Evolutionary conservation across 306 rosid genomes (phyloP).

Genomic region (Betula pendula): DNA sequence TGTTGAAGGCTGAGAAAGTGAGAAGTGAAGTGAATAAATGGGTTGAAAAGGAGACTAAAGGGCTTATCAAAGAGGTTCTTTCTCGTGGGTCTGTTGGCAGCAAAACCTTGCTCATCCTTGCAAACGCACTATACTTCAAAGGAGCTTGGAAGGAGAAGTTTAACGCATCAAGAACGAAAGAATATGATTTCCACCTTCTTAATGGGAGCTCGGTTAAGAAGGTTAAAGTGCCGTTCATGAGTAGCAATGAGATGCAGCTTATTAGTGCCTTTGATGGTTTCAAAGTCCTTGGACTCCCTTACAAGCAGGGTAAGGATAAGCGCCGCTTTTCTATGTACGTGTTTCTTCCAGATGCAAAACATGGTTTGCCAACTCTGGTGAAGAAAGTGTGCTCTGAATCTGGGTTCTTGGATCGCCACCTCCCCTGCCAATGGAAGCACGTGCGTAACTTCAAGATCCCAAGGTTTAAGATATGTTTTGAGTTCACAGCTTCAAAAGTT

Average conservation of each 20-base stretch:
- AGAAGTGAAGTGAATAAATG: slow-evolving; percentile 60
- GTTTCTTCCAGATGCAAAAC: slow-evolving; percentile 67
- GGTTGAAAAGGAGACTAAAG: slow-evolving; percentile 70
- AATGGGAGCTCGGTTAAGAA: slow-evolving; percentile 56
- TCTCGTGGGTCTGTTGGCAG: slow-evolving; percentile 47
- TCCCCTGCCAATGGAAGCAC: slow-evolving; percentile 38
- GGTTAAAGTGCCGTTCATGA: slow-evolving; percentile 77
- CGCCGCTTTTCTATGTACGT: slow-evolving; percentile 65
- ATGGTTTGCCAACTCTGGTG: slow-evolving; percentile 61
- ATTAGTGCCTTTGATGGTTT: slow-evolving; percentile 50
- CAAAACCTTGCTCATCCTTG: slow-evolving; percentile 49
- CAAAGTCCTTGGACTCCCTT: slow-evolving; percentile 72
- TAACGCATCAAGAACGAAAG: slow-evolving; percentile 52
- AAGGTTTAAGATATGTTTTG: slow-evolving; percentile 65
- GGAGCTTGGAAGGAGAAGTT: slow-evolving; percentile 70
- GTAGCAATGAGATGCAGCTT: slow-evolving; percentile 47
- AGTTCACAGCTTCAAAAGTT: slow-evolving; percentile 45
- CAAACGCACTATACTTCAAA: slow-evolving; percentile 80
- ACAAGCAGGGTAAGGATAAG: slow-evolving; percentile 55
- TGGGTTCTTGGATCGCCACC: slow-evolving; percentile 46
- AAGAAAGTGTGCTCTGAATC: slow-evolving; percentile 55
- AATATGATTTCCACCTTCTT: slow-evolving; percentile 59
- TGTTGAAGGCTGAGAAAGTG: slow-evolving; percentile 63
- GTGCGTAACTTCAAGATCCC: slow-evolving; percentile 78
- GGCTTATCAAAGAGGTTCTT: slow-evolving; percentile 68